Evolutionary conservation across 1,284 basidiomycete species (phyloP).

Genomic region (Schizophyllum amplum): DNA sequence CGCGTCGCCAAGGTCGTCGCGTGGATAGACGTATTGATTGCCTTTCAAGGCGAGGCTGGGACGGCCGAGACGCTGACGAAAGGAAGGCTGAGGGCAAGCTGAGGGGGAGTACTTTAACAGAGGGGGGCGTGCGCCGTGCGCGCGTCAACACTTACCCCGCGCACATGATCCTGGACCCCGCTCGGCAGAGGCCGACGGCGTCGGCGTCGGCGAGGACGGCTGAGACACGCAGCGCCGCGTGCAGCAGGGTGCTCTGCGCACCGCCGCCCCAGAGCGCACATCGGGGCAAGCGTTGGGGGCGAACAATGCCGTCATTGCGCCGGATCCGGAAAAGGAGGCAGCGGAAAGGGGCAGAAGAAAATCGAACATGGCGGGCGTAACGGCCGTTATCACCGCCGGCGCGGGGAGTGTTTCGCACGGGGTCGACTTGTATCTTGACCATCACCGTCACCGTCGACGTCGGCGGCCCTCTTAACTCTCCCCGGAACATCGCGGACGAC

Average conservation of each 20-base stretch:
- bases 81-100: no score
- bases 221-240: no score
- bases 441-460: background rate
- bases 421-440: background rate
- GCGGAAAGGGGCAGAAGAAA: background rate
- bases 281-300: no score
- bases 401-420: background rate
- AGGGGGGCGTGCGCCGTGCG: no score
- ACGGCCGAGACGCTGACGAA: background rate
- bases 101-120: no score
- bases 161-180: background rate
- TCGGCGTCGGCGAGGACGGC: no score
- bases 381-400: background rate
- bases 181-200: no score
- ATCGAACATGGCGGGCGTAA: background rate
- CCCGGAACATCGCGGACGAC: background rate
- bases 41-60: background rate
- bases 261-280: background rate
- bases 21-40: background rate
- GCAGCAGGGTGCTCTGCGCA: no score
- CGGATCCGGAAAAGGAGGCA: background rate
- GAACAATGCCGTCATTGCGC: background rate
- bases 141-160: background rate
- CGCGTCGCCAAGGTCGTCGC: background rate
- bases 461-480: no score